Evolutionary conservation across 306 rosid genomes (phyloP).

Genomic region (Geum urbanum): DNA sequence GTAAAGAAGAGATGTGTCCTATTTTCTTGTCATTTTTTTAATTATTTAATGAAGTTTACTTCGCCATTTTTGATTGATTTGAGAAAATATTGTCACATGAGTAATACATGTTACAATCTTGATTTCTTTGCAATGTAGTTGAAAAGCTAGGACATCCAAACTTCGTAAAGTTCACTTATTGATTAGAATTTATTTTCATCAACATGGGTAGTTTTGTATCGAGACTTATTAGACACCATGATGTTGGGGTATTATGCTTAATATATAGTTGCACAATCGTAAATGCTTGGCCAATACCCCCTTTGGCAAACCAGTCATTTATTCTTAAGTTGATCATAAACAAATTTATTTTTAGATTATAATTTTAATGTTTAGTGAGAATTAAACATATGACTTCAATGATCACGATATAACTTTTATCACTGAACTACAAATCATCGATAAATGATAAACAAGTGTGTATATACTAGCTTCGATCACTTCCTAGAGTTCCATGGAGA

Average conservation of each 20-base stretch:
- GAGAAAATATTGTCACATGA: too few relatives aligned
- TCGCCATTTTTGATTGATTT: too few relatives aligned
- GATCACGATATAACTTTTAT: too few relatives aligned
- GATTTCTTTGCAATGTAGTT: neutral
- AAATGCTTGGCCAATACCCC: neutral
- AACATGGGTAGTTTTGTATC: neutral
- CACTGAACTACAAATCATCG: too few relatives aligned
- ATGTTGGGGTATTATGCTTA: neutral
- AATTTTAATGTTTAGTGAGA: too few relatives aligned
- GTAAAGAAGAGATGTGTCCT: neutral
- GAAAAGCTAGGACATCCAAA: neutral
- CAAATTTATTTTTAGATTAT: neutral
- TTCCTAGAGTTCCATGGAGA: neutral
- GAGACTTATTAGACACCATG: neutral
- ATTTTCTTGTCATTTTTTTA: neutral
- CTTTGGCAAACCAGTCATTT: too few relatives aligned
- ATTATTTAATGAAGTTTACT: too few relatives aligned
- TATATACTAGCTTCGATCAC: slow-evolving; percentile 4
- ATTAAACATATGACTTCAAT: too few relatives aligned
- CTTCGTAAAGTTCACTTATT: neutral
- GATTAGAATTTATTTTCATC: too few relatives aligned
- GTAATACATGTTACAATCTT: neutral
- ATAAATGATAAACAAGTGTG: too few relatives aligned
- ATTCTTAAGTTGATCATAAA: neutral
- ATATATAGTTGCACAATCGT: neutral